These are phyloP conservation scores for Lactarius indigo DNA, from an alignment of 768 basidiomycete genomes.

Conservation along the genomic window DNA sequence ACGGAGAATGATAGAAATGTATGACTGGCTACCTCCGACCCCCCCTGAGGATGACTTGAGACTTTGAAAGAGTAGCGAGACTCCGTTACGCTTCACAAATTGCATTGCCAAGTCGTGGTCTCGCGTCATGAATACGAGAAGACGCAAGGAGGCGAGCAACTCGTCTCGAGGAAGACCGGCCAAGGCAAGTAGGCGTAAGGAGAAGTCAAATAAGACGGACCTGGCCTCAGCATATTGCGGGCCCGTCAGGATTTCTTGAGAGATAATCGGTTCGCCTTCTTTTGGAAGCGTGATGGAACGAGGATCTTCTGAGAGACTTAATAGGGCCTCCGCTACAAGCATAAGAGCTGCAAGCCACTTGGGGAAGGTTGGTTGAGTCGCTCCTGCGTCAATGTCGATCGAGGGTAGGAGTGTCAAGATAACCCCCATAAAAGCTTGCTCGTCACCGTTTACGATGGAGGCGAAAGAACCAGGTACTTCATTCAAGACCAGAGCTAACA, in stretches of 20 bases:
- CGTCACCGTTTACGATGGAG: constrained; percentile 41
- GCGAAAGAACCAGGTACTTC: constrained; percentile 64
- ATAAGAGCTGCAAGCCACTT: constrained; percentile 87
- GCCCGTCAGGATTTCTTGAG: constrained; percentile 53
- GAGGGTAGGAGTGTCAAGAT: constrained; percentile 66
- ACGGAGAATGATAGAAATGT: constrained; percentile 84
- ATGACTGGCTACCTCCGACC: constrained; percentile 65
- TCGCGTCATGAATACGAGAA: constrained; percentile 82
- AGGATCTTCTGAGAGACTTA: constrained; percentile 74
- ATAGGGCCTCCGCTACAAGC: constrained; percentile 79
- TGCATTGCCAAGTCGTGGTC: constrained; percentile 59
- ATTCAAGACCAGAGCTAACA: constrained; percentile 79
- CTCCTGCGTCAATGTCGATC: constrained; percentile 46
- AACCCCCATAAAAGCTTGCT: constrained; percentile 59
- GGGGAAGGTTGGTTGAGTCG: constrained; percentile 57
- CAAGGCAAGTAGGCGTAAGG: constrained; percentile 63
- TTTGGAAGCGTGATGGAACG: constrained; percentile 60
- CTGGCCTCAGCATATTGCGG: constrained; percentile 61
- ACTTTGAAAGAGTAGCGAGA: constrained; percentile 60
- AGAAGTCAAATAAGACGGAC: constrained; percentile 69
- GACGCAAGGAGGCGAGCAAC: constrained; percentile 72
- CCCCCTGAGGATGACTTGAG: constrained; percentile 55
- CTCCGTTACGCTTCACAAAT: constrained; percentile 66
- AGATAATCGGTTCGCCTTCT: constrained; percentile 59
- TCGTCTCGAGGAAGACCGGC: constrained; percentile 73